phyloP scores from a whole-genome alignment of 441 rosid species.

The Melastoma candidum region DNA sequence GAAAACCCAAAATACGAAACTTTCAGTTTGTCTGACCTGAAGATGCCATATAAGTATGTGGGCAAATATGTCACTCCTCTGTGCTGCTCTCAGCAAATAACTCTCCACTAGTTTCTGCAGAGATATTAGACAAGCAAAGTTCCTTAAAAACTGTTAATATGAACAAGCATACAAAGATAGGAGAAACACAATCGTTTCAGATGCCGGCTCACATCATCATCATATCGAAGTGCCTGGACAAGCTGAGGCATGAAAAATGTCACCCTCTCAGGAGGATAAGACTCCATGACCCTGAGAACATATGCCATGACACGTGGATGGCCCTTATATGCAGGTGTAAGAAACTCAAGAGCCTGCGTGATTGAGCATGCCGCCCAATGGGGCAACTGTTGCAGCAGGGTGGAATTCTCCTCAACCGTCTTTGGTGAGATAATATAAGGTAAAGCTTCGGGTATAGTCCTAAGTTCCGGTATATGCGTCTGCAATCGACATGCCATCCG shows the following conservation, averaged over 20 bases:
- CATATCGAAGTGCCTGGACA: slow-evolving; percentile 89
- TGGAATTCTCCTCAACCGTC: slow-evolving; percentile 86
- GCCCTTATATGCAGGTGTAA: slow-evolving; percentile 86
- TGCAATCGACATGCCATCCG: slow-evolving; percentile 21
- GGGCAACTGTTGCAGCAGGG: slow-evolving; percentile 86
- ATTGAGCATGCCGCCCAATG: slow-evolving; percentile 99
- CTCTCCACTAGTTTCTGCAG: slow-evolving; percentile 92
- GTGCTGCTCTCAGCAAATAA: slow-evolving; percentile 93
- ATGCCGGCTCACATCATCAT: slow-evolving; percentile 61
- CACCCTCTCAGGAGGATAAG: slow-evolving; percentile 92
- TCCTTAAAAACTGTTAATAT: neutral
- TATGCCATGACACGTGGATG: slow-evolving; percentile 99
- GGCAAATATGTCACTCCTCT: slow-evolving; percentile 87
- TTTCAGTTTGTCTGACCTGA: slow-evolving; percentile 45
- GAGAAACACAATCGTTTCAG: slow-evolving; percentile 4
- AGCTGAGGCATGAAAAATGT: slow-evolving; percentile 99
- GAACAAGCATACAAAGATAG: slow-evolving; percentile 5
- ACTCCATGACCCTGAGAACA: slow-evolving; percentile 92
- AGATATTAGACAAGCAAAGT: slow-evolving; percentile 1
- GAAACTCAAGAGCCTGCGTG: slow-evolving; percentile 87
- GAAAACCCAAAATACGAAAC: neutral
- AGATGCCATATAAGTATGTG: slow-evolving; percentile 97
- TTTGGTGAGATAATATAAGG: slow-evolving; percentile 91
- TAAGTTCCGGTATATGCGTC: slow-evolving; percentile 64
- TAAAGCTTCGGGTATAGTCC: slow-evolving; percentile 82